A percentile compares a stretch with the other conserved stretches of the same genome.
Evolutionary conservation across 2,329 filamentous ascomycete genomes (phyloP).

Genomic region (Aureobasidium musti): DNA sequence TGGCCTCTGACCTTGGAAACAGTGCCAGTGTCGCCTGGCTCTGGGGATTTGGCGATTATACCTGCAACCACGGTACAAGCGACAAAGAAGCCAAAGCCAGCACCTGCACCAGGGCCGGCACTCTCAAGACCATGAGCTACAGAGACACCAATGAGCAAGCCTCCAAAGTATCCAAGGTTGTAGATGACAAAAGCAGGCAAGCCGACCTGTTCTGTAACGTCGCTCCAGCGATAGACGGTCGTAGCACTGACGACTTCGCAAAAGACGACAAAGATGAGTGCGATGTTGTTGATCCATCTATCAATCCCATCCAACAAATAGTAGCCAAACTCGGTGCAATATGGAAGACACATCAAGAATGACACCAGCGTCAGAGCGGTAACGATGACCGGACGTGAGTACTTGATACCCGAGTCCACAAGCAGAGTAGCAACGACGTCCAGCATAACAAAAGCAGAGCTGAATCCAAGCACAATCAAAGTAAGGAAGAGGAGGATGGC

Average conservation of each 20-base stretch:
- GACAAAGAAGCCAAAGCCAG: constrained; percentile 57
- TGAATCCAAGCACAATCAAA: constrained; percentile 59
- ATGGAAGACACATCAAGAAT: constrained; percentile 58
- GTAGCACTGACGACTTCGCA: constrained; percentile 56
- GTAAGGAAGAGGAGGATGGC: constrained; percentile 61
- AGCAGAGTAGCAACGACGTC: constrained; percentile 58
- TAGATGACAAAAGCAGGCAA: constrained; percentile 49
- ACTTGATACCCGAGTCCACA: constrained; percentile 55
- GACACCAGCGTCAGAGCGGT: constrained; percentile 53
- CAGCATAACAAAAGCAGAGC: constrained; percentile 61
- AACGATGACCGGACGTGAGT: constrained; percentile 53
- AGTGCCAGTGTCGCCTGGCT: not conserved
- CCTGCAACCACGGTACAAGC: constrained; percentile 45
- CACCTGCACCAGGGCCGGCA: constrained; percentile 38
- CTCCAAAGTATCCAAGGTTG: constrained; percentile 57
- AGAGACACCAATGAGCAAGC: constrained; percentile 55
- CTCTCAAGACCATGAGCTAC: constrained; percentile 49
- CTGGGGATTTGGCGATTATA: not conserved
- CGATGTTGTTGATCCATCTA: constrained; percentile 58
- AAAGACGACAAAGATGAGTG: constrained; percentile 58
- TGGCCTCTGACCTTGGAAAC: not conserved
- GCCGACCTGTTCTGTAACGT: constrained; percentile 51
- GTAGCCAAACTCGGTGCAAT: constrained; percentile 61
- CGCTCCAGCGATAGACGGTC: constrained; percentile 56
- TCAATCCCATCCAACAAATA: constrained; percentile 59